Conservation (phyloP, 2,329 filamentous ascomycete species). For the Colletotrichum godetiae region DNA sequence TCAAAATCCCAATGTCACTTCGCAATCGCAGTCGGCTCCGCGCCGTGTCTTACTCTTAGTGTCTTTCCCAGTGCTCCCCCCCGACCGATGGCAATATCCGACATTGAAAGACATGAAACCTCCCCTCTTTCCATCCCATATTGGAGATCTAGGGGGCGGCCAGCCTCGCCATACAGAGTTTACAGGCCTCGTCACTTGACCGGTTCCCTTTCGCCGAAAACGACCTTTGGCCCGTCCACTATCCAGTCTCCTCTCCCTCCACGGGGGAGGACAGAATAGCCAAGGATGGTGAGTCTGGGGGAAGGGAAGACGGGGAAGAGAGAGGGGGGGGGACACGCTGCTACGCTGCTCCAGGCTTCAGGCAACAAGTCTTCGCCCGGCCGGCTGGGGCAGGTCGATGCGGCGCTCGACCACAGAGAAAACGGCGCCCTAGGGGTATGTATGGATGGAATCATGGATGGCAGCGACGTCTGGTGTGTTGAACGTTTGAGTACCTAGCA, state of each 20-base stretch:
- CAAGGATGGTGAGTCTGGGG: background rate
- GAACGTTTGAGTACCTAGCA: background rate
- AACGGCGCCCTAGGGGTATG: background rate
- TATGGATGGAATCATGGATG: background rate
- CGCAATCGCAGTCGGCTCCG: conserved; percentile 24
- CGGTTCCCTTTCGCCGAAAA: conserved; percentile 13
- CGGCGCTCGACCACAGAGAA: conserved; percentile 2
- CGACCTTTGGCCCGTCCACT: conserved; percentile 3
- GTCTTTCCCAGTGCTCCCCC: no score
- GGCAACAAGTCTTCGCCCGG: background rate
- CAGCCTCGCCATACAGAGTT: conserved; percentile 30
- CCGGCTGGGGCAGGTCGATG: background rate
- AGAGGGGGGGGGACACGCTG: background rate
- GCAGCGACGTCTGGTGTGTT: background rate
- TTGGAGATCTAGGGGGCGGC: background rate
- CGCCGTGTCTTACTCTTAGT: conserved; percentile 2
- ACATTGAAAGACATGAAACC: conserved; percentile 26
- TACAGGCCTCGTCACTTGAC: conserved; percentile 30
- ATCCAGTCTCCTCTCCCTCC: background rate
- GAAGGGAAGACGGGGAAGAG: background rate
- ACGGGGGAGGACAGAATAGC: background rate
- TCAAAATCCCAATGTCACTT: background rate
- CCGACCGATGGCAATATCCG: conserved; percentile 12
- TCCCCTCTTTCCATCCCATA: conserved; percentile 28
- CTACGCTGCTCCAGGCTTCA: background rate